Evolutionary conservation across 305 asterid species (phyloP).

Genomic region (Fraxinus dipetala): DNA sequence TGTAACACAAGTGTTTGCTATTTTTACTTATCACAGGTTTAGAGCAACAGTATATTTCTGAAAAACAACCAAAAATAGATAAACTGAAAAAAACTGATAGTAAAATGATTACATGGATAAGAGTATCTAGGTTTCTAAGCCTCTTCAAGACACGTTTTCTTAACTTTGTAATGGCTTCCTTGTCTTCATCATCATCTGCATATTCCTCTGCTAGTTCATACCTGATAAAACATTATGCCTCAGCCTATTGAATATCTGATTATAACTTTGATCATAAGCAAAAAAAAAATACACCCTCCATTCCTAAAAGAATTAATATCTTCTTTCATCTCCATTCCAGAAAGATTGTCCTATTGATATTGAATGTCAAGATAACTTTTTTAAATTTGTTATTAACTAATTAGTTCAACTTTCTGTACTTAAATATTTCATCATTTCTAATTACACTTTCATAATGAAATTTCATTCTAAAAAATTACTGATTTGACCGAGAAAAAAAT

Average conservation of each 20-base stretch:
- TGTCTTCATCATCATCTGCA: conserved; percentile 70
- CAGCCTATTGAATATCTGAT: not conserved
- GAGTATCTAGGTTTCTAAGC: conserved; percentile 44
- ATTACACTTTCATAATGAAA: not conserved
- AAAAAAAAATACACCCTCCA: not conserved
- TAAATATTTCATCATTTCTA: not conserved
- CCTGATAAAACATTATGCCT: conserved; percentile 26
- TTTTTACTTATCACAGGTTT: not conserved
- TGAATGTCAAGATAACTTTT: not conserved
- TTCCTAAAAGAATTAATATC: not conserved
- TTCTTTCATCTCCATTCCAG: not conserved
- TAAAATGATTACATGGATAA: conserved; percentile 39
- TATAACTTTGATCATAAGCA: not conserved
- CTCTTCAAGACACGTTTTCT: conserved; percentile 60
- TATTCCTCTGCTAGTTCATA: conserved; percentile 62
- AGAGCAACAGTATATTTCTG: not conserved
- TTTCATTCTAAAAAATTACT: not conserved
- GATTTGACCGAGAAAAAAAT: not conserved
- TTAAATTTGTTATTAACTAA: not conserved
- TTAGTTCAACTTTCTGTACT: not conserved
- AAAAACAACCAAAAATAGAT: not conserved
- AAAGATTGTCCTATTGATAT: not conserved
- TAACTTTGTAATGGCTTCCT: conserved; percentile 47
- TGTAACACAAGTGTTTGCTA: not conserved
- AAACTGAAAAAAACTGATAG: not conserved